Evolutionary conservation across 2,329 filamentous ascomycete species (phyloP), one percentile per base, ranked within the genome.

Genomic region (Ascochyta viciae-villosae): DNA sequence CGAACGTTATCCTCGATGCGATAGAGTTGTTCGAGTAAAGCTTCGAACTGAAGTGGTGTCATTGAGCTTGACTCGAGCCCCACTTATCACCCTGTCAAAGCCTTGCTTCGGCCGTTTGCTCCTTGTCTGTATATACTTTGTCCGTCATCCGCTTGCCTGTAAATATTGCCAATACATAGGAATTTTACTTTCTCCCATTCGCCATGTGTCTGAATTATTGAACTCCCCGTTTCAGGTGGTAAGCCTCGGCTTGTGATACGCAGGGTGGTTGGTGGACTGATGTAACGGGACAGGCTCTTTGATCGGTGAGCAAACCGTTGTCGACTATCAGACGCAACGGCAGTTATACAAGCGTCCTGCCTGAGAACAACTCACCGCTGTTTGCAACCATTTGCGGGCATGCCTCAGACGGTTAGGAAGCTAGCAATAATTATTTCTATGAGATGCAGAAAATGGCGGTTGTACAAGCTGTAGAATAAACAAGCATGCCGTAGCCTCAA

Each of bases 1-100:
- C 87, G 3, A 89, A 86, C 68, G 67, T 80, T 10, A 74, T 74
- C 40, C 47, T 74, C 52, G 72, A 74, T 58, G 72, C 71, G 26
- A 72, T 74, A 59, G 72, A 74, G 64, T 34, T 74, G 37, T 72
- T 71, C 50, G 60, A 61, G 48, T 72, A 62, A 56, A 35, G 15
- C 16, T 27, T 45, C 7, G 12, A 31, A 31, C 29, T 4, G 1
- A 10, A 29, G 27, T 10, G 9, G 9, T 6, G 2, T 29, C 22
- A 22, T 40, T 16, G 16, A 26, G 6, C n/a, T 4, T 35, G 16
- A 35, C n/a, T 7, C 3, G 10, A 37, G 31, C 19, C 5, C 29
- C 19, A 8, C 2, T 33, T 15, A 29, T 2, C 12, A 24, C 16
- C 37, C 10, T 34, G 16, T 22, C 6, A 1, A 12, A 24, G 33